Conservation (phyloP, 225 moss, liverwort and hornwort species). For the Pseudisothecium myosuroides region DNA sequence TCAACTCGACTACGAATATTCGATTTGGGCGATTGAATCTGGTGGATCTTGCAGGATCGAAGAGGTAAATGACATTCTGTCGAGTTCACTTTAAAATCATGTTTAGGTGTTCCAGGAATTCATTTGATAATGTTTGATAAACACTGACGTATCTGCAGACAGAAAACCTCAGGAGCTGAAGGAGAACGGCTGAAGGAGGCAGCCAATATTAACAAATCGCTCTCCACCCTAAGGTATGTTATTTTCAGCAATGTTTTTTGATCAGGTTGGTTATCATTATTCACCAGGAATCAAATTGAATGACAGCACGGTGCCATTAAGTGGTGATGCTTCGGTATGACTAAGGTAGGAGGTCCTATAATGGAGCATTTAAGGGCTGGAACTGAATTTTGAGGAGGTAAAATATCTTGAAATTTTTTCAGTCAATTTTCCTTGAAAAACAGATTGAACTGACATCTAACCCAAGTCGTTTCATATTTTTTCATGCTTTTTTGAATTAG, state of each 20-base stretch:
- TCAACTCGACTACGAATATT: conserved; percentile 34
- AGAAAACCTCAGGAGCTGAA: conserved; percentile 53
- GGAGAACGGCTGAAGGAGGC: conserved; percentile 61
- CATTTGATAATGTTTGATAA: background rate
- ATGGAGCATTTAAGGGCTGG: too few relatives aligned
- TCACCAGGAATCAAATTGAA: too few relatives aligned
- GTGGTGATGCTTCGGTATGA: too few relatives aligned
- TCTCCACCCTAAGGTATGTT: conserved; percentile 51
- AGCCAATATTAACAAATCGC: conserved; percentile 58
- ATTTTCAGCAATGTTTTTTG: background rate
- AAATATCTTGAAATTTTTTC: too few relatives aligned
- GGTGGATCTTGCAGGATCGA: conserved; percentile 63
- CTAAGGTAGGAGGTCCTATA: too few relatives aligned
- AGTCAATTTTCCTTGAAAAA: too few relatives aligned
- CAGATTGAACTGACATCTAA: too few relatives aligned
- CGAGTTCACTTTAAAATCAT: background rate
- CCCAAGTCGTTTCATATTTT: too few relatives aligned
- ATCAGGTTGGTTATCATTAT: too few relatives aligned
- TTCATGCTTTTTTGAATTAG: too few relatives aligned
- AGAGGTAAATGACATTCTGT: conserved; percentile 16
- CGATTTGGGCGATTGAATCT: conserved; percentile 56
- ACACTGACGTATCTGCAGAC: conserved; percentile 11
- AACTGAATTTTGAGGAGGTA: too few relatives aligned
- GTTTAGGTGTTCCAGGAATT: background rate
- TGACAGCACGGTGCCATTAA: too few relatives aligned